These are phyloP conservation scores for Saitozyma sp. DNA, from an alignment of 768 basidiomycete species.

Conservation along the genomic window DNA sequence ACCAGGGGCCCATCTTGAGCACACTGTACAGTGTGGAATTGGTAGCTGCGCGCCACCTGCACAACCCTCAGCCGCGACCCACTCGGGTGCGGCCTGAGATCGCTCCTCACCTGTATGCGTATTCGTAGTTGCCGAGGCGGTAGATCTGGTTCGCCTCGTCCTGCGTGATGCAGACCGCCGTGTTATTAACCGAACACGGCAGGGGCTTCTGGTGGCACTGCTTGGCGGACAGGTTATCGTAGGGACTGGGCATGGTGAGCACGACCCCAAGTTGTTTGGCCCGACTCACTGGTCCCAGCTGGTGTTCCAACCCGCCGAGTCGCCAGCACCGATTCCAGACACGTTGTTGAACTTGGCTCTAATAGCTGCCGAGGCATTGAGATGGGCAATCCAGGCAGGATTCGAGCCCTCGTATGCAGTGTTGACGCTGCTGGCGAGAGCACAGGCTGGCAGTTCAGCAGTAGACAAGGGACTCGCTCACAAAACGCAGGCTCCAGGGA, in stretches of 20 bases:
- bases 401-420: slow-evolving; percentile 5
- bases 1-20: slow-evolving; percentile 31
- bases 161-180: slow-evolving; percentile 24
- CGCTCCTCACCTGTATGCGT: slow-evolving; percentile 14
- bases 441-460: slow-evolving; percentile 10
- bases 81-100: too few relatives aligned
- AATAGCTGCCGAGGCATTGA: slow-evolving; percentile 12
- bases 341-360: slow-evolving; percentile 30
- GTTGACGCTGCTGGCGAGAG: slow-evolving; percentile 14
- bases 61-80: too few relatives aligned
- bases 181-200: slow-evolving; percentile 36
- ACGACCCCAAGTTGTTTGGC: too few relatives aligned
- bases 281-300: slow-evolving; percentile 37
- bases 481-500: slow-evolving; percentile 32
- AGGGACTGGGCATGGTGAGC: slow-evolving; percentile 15
- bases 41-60: slow-evolving; percentile 20
- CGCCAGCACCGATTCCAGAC: slow-evolving; percentile 29
- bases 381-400: slow-evolving; percentile 25
- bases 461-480: slow-evolving; percentile 4
- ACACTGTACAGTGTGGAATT: slow-evolving; percentile 31
- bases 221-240: slow-evolving; percentile 40
- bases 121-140: slow-evolving; percentile 36
- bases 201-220: slow-evolving; percentile 35
- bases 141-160: slow-evolving; percentile 30
- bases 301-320: slow-evolving; percentile 35